Base-by-base conservation (phyloP, 2,329 filamentous ascomycete species). In the Calycina herbarum region DNA sequence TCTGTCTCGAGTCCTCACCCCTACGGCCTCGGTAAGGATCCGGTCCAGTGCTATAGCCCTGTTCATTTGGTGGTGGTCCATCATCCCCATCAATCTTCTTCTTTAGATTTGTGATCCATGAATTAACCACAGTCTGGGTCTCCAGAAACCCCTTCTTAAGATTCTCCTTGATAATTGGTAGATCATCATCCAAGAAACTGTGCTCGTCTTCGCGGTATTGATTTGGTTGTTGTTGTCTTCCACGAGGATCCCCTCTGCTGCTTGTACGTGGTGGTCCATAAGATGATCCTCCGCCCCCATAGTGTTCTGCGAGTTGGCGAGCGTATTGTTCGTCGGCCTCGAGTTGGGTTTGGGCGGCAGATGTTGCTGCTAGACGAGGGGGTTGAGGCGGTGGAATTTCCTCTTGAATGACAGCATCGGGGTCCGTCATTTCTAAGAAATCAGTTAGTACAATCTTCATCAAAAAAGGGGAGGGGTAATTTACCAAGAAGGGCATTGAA, bases 141-240 rank as follows among this genome's bases (percentile, higher is more conserved):
- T 99, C 94, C 64, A 93, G 75, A 79, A 99, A 99, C 3, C 95
- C 95, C 80, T 98, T 96, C 76, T 90, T 90, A 72, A 99, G 86
- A 74, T 96, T 97, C 76, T 97, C 93, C 71, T 89, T 89, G 75
- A 99, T 97, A 60, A 94, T 88, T 1, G 95, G 94, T 15, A 99
- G 85, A 72, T 99, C 95, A 73, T 99, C 95, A 73, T 99, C 95
- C 72, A 98, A 87, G 78, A 99, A 99, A 81, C 87, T 97, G 74
- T 90, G 90, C 59, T 86, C 86, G 60, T 92, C 89, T 15, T 88
- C 87, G 45, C 87, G 71, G 48, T 73, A 72, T 51, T 82, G 79
- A 71, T 86, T 84, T 62, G 83, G 82, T n/a, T 82, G 82, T 82
- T 79, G 83, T 71, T 75, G 78, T 75, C 74, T 80, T 73, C 78